A percentile compares a stretch with the other conserved stretches of the same genome.
Conservation (phyloP, 140 eudicot species). For the Senecio squalidus region DNA sequence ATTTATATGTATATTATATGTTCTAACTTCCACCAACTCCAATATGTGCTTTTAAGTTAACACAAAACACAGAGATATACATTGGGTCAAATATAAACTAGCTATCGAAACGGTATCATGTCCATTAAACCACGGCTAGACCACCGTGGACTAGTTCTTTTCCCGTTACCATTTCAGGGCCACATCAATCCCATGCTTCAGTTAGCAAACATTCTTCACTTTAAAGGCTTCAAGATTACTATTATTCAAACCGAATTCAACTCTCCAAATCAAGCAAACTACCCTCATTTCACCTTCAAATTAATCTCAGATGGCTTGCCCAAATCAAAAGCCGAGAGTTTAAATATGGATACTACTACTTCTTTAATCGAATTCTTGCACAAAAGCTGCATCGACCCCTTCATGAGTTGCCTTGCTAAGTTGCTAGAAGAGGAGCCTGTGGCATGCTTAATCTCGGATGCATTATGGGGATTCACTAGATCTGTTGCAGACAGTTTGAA, state of each 20-base stretch:
- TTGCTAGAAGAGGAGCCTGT: slow-evolving; percentile 18
- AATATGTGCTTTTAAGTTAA: no score
- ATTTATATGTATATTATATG: no score
- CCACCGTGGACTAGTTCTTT: slow-evolving; percentile 15
- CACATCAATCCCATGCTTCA: slow-evolving; percentile 51
- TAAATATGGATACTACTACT: neutral
- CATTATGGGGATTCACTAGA: slow-evolving; percentile 29
- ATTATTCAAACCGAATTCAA: slow-evolving; percentile 36
- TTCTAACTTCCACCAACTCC: no score
- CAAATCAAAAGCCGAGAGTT: neutral
- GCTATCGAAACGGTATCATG: no score
- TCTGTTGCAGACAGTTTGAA: slow-evolving; percentile 24
- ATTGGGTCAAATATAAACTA: neutral
- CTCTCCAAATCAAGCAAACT: slow-evolving; percentile 30
- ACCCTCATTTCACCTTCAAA: slow-evolving; percentile 41
- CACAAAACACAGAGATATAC: no score
- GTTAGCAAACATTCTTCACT: slow-evolving; percentile 39
- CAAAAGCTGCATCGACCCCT: slow-evolving; percentile 27
- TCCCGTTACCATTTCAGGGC: slow-evolving; percentile 41
- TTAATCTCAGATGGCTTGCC: slow-evolving; percentile 24
- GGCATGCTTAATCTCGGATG: slow-evolving; percentile 25
- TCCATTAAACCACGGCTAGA: neutral
- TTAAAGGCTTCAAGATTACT: slow-evolving; percentile 41
- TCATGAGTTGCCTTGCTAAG: slow-evolving; percentile 24
- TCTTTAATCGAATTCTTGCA: slow-evolving; percentile 18